Conservation (phyloP, 208 protist species). For the Trypanosoma vivax region DNA sequence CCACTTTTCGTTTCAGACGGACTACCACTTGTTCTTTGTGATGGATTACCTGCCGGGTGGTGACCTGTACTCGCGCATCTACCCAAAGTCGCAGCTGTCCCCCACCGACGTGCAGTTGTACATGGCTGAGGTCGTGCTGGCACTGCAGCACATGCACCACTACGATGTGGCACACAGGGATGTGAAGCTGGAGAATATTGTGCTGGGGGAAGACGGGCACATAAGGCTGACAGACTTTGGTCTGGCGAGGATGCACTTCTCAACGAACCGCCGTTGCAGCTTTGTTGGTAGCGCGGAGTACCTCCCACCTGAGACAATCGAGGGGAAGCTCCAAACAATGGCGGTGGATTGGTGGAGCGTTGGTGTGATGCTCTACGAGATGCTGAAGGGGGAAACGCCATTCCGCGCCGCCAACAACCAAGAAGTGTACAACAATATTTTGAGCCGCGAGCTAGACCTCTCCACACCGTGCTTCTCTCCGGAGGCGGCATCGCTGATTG, state of each 20-base stretch:
- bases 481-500: conserved; percentile 53
- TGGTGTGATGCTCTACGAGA: conserved; percentile 94
- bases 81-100: conserved; percentile 46
- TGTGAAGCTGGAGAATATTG: conserved; percentile 88
- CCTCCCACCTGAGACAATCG: conserved; percentile 89
- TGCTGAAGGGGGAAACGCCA: conserved; percentile 85
- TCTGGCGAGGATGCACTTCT: conserved; percentile 72
- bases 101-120: conserved; percentile 71
- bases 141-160: conserved; percentile 83
- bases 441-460: conserved; percentile 46
- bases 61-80: conserved; percentile 91
- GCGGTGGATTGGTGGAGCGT: conserved; percentile 96
- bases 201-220: conserved; percentile 79
- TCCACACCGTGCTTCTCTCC: conserved; percentile 32
- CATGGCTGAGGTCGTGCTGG: conserved; percentile 86
- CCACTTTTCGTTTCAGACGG: conserved; percentile 84
- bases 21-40: conserved; percentile 84
- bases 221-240: conserved; percentile 85
- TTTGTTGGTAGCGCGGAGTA: conserved; percentile 90
- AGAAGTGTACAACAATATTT: conserved; percentile 72
- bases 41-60: conserved; percentile 93
- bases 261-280: conserved; percentile 49
- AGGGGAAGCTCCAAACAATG: conserved; percentile 81
- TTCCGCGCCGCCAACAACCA: conserved; percentile 88
- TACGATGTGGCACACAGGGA: conserved; percentile 84